Percentiles rank a stretch among this genome's conserved stretches.
Conservation (phyloP, 805 yeast species). For the Cephaloascus albidus region DNA sequence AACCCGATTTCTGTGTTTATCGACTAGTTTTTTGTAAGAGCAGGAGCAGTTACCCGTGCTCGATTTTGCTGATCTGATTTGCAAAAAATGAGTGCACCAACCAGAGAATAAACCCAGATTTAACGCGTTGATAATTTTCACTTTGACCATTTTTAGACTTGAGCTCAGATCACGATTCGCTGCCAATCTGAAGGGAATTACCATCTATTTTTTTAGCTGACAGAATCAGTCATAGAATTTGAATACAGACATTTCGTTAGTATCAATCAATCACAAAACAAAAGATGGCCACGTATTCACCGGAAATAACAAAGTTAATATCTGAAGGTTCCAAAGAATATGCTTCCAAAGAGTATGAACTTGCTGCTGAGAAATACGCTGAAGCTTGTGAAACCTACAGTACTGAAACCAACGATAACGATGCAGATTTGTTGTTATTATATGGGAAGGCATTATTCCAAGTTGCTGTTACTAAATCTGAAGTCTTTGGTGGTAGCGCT, state of each 20-base stretch:
- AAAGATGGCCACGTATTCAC: constrained; percentile 14
- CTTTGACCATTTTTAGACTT: no score
- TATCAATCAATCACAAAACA: no score
- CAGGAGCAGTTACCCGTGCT: neutral
- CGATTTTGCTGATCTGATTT: neutral
- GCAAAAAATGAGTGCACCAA: neutral
- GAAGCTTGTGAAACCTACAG: constrained; percentile 58
- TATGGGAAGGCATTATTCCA: constrained; percentile 79
- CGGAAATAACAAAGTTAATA: constrained; percentile 37
- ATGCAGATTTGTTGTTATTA: constrained; percentile 62
- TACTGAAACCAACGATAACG: constrained; percentile 43
- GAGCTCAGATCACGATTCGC: no score
- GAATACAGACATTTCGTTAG: no score
- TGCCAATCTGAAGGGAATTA: no score
- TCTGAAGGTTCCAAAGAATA: constrained; percentile 56
- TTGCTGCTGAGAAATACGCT: constrained; percentile 63
- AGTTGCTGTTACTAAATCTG: constrained; percentile 65
- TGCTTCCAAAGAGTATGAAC: constrained; percentile 56
- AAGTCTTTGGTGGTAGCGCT: constrained; percentile 55
- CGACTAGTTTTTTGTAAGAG: neutral
- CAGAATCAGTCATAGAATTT: no score
- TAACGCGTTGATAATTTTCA: no score
- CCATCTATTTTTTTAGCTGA: no score
- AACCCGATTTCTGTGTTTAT: neutral
- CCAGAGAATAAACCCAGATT: no score